phyloP scores from a whole-genome alignment of 2,329 filamentous ascomycete genomes.

The Parafenestella ontariensis region DNA sequence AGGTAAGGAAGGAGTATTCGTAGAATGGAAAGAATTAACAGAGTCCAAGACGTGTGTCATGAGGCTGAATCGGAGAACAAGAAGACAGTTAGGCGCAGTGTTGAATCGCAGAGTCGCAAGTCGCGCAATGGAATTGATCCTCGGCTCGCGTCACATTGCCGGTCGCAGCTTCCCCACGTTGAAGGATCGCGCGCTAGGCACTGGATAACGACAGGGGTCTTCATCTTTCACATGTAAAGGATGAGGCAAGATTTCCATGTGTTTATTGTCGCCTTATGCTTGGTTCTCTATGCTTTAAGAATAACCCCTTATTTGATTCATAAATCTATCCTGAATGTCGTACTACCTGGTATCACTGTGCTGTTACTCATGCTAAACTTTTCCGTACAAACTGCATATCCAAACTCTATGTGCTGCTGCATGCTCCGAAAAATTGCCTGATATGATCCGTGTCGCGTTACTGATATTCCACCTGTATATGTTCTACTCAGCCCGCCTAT shows the following conservation, averaged over 20 bases:
- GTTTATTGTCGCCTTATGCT: slow-evolving; percentile 9
- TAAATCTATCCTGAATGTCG: slow-evolving; percentile 7
- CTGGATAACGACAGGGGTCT: slow-evolving; percentile 23
- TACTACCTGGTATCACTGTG: slow-evolving; percentile 18
- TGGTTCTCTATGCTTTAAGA: not conserved
- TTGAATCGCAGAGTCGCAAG: slow-evolving; percentile 21
- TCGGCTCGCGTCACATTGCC: slow-evolving; percentile 46
- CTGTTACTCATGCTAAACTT: slow-evolving; percentile 12
- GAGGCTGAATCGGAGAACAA: slow-evolving; percentile 12
- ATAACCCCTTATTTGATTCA: not conserved
- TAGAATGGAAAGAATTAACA: not conserved
- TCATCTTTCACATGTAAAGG: slow-evolving; percentile 37
- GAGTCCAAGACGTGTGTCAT: slow-evolving; percentile 5
- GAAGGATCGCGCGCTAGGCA: slow-evolving; percentile 22
- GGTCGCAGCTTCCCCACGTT: slow-evolving; percentile 42
- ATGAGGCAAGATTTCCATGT: slow-evolving; percentile 19
- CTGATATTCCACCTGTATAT: not conserved
- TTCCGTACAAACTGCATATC: slow-evolving; percentile 7
- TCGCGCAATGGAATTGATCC: slow-evolving; percentile 35
- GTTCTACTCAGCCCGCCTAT: slow-evolving; percentile 15
- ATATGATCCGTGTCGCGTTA: not conserved
- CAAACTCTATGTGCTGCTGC: slow-evolving; percentile 10
- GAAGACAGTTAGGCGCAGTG: slow-evolving; percentile 19
- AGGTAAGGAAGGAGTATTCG: not conserved
- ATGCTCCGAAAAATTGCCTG: slow-evolving; percentile 2